Percentiles rank a stretch among this genome's conserved stretches.
These are phyloP conservation scores for Apophysomyces trapeziformis DNA, from an alignment of 371 early-diverging fungal species.

Conservation along the genomic window DNA sequence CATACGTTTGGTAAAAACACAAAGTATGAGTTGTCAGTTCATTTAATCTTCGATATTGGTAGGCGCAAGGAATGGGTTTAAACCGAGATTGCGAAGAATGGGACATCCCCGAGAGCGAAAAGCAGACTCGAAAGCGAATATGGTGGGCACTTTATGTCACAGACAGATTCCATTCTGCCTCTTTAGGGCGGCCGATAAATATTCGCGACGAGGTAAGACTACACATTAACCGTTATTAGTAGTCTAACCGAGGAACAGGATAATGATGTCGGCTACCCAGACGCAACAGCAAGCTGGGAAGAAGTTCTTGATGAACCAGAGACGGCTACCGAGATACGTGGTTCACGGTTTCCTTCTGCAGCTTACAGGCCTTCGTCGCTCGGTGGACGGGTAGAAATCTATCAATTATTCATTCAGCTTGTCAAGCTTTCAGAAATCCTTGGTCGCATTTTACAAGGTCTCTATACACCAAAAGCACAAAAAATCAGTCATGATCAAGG, in stretches of 20 bases:
- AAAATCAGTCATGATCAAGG: conserved; percentile 40
- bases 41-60: neutral
- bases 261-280: conserved; percentile 47
- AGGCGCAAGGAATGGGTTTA: conserved; percentile 47
- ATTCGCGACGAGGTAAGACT: conserved; percentile 46
- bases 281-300: conserved; percentile 38
- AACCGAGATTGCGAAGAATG: conserved; percentile 49
- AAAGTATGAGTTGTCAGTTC: neutral
- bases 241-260: conserved; percentile 24
- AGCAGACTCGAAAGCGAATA: conserved; percentile 47
- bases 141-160: conserved; percentile 52
- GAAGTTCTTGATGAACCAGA: conserved; percentile 47
- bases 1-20: neutral
- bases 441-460: conserved; percentile 45
- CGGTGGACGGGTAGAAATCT: conserved; percentile 35
- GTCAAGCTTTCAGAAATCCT: conserved; percentile 50
- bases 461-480: conserved; percentile 51
- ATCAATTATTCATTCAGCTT: conserved; percentile 46
- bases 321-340: conserved; percentile 16
- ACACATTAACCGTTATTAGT: neutral
- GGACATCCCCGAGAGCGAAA: conserved; percentile 49
- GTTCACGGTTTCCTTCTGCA: conserved; percentile 40
- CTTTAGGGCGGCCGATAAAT: conserved; percentile 49
- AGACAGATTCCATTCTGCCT: conserved; percentile 51
- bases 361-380: conserved; percentile 25